Evolutionary conservation across 2,329 filamentous ascomycete species (phyloP).

Genomic region (Bipolaris cookei): DNA sequence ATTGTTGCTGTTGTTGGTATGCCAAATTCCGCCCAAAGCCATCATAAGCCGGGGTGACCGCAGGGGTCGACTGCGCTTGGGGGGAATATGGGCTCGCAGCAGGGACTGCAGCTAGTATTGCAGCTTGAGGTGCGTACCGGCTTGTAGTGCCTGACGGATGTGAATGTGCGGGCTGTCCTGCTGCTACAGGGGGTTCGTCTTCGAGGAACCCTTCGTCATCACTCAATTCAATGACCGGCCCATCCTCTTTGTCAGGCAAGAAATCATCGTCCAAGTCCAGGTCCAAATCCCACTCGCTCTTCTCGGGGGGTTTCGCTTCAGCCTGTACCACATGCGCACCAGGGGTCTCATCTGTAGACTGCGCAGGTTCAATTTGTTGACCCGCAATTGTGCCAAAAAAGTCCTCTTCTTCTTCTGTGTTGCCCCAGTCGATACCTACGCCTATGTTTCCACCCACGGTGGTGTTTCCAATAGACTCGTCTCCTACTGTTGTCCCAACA

Average conservation of each 20-base stretch:
- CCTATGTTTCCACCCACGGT: slow-evolving; percentile 40
- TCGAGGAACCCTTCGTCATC: slow-evolving; percentile 87
- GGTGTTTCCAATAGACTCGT: slow-evolving; percentile 40
- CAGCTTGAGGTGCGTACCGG: slow-evolving; percentile 48
- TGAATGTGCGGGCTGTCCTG: slow-evolving; percentile 21
- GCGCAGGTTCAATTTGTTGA: slow-evolving; percentile 25
- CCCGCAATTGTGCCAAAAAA: slow-evolving; percentile 31
- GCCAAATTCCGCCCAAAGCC: slow-evolving; percentile 39
- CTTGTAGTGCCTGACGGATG: slow-evolving; percentile 24
- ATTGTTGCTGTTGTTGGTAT: slow-evolving; percentile 41
- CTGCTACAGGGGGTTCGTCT: slow-evolving; percentile 59
- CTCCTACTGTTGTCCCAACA: slow-evolving; percentile 41
- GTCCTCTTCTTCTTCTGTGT: slow-evolving; percentile 42
- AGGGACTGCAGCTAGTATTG: slow-evolving; percentile 30
- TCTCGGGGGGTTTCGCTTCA: slow-evolving; percentile 53
- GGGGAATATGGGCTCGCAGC: slow-evolving; percentile 58
- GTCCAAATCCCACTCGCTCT: slow-evolving; percentile 82
- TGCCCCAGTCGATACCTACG: slow-evolving; percentile 46
- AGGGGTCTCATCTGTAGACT: slow-evolving; percentile 24
- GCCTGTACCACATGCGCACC: slow-evolving; percentile 29
- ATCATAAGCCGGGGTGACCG: slow-evolving; percentile 36
- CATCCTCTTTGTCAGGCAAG: slow-evolving; percentile 61
- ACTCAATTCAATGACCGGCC: slow-evolving; percentile 71
- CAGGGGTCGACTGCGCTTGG: slow-evolving; percentile 57
- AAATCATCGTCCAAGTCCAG: slow-evolving; percentile 80